Evolutionary conservation across 352 stramenopile species (phyloP), one percentile per base, ranked within the genome.

Genomic region (Thalassiosira exigua): DNA sequence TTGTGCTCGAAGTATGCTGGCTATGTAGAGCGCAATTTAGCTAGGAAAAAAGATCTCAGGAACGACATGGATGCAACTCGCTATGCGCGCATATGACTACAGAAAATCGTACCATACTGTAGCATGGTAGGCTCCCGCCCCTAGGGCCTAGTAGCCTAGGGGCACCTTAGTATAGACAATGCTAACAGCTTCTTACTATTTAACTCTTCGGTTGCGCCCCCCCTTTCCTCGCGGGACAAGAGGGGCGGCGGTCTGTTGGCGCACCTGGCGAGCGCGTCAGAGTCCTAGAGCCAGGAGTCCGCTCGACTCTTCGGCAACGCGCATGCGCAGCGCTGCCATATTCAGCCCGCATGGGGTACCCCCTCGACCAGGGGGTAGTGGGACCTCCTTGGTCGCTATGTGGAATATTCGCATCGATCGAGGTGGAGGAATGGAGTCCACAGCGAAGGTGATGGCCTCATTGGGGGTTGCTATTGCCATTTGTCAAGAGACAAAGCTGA

Each of bases 401-500:
- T 65, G 36, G 29, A 76, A 69, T 21, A 60, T 76, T 48, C 56
- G 67, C 17, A 69, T 42, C 30, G 56, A 56, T 14, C 19, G 56
- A 17, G 60, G 68, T 50, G 27, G 3, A 52, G 67, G 54, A 50
- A 27, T 76, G 26, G 67, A 76, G 42, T 21, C 7, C 29, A 42
- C 67, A 14, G 30, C 56, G 33, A 26, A 29, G 54, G 67, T 32
- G 24, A 67, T 76, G 53, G 41, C 14, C 7, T 22, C 22, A 17
- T 42, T 60, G 67, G 48, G 48, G 12, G 56, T 69, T 14, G 67
- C 51, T 41, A 39, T 76, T 26, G 54, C 39, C 14, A 29, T 76
- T 57, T 48, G 67, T 1, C 7, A 27, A 22, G 67, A 76, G 50
- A 76, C 67, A 17, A 76, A 76, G 22, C 26, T 76, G 30, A 69